phyloP scores from a whole-genome alignment of 2,329 filamentous ascomycete genomes.

The Pseudogymnoascus destructans region DNA sequence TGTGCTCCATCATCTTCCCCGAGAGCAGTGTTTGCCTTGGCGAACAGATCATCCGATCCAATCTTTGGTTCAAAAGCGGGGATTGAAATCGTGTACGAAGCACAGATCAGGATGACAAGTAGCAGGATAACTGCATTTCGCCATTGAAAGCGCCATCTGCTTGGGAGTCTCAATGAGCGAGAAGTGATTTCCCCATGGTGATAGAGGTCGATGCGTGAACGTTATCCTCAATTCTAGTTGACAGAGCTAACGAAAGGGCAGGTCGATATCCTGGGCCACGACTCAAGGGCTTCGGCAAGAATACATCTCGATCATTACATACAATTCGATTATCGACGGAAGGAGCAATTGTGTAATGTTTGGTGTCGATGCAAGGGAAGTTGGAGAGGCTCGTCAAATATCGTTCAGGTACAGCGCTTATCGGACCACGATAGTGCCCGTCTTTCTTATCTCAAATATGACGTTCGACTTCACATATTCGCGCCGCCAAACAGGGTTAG shows the following conservation, averaged over 20 bases:
- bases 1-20: background rate
- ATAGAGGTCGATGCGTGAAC: background rate
- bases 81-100: background rate
- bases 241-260: background rate
- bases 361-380: background rate
- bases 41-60: conserved; percentile 1
- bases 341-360: background rate
- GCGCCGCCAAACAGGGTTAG: no score
- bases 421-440: background rate
- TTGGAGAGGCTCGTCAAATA: background rate
- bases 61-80: background rate
- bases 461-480: background rate
- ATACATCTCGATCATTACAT: background rate
- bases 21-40: background rate
- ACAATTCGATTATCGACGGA: background rate
- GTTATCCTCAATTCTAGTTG: background rate
- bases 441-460: background rate
- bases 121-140: background rate
- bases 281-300: background rate
- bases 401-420: background rate
- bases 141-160: background rate
- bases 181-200: background rate
- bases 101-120: background rate
- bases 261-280: background rate
- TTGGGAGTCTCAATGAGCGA: background rate